These are phyloP conservation scores for Globisporangium solare DNA, from an alignment of 352 stramenopile species.

Conservation along the genomic window DNA sequence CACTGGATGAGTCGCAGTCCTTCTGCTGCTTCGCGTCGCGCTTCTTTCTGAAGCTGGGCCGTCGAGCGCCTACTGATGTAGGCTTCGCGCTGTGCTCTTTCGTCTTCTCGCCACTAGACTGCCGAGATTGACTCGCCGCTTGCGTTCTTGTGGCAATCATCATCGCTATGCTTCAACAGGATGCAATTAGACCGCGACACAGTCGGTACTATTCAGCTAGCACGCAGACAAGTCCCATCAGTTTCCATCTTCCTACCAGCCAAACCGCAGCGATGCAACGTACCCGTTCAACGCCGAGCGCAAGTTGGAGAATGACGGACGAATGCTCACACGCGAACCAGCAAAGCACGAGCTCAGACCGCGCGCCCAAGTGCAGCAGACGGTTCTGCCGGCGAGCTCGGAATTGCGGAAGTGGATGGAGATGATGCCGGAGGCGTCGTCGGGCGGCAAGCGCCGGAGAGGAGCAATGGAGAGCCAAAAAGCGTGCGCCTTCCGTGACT, in stretches of 20 bases:
- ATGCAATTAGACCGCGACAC: too few relatives aligned
- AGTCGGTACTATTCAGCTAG: too few relatives aligned
- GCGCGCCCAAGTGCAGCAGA: too few relatives aligned
- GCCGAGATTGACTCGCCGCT: background rate
- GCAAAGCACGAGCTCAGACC: too few relatives aligned
- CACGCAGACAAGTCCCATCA: too few relatives aligned
- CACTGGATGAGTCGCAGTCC: conserved; percentile 24
- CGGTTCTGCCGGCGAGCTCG: background rate
- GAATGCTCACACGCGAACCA: background rate
- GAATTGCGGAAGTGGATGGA: background rate
- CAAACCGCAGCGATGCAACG: too few relatives aligned
- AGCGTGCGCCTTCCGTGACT: background rate
- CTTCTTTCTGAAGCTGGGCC: conserved; percentile 8
- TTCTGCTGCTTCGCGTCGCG: conserved; percentile 15
- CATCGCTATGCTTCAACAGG: background rate
- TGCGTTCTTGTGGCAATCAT: background rate
- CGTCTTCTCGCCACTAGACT: background rate
- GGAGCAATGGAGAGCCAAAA: background rate
- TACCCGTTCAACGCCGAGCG: background rate
- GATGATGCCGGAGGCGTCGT: background rate
- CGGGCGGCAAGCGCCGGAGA: background rate
- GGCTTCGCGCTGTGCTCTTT: background rate
- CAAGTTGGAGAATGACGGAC: background rate
- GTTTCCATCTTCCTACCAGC: too few relatives aligned
- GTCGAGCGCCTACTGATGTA: background rate